Evolutionary conservation across 352 stramenopile genomes (phyloP), one percentile per base, ranked within the genome.

Genomic region (Globisporangium polare): DNA sequence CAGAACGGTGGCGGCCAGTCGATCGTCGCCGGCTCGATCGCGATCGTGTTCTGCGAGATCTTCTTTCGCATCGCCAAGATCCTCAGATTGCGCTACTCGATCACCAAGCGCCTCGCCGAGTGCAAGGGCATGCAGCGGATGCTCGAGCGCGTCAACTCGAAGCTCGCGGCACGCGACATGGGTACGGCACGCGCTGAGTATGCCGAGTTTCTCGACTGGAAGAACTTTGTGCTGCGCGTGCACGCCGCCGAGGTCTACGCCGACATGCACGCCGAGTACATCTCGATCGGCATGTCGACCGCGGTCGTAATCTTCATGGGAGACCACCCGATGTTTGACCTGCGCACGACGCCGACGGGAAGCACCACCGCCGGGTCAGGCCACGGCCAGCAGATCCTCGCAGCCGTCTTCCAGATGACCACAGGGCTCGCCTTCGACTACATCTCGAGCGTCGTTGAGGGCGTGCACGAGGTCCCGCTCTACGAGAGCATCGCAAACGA

Each of bases 191-290:
- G 69, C 15, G 63, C 58, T 18, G 69, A 77, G 49, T 75, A 77
- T 43, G 50, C 58, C 26, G 66, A 69, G 24, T 77, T 77, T 62
- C 58, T 80, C n/a, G 67, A 77, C 50, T 80, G 69, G 66, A 76
- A 75, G 24, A 72, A 77, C 17, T 58, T 62, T 50, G 66, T 63
- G 46, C 45, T 77, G 8, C 58, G 64, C 1, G 15, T 77, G 29
- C 75, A 83, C n/a, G 75, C 72, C 2, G 72, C 72, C 1, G 75
- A 80, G 37, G 75, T 83, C 1, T 83, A 79, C 29, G 72, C 70
- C 3, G 72, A 77, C 47, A 83, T 79, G 75, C 67, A 83, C 53
- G 75, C 60, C 41, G 75, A 83, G 54, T 80, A 77, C 45, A 80
- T 83, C 39, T 75, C 72, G 5, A 78, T 80, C 58, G 69, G 63